Evolutionary conservation across 2,329 filamentous ascomycete species (phyloP), one percentile per base, ranked within the genome.

Genomic region (Penicillium sp.): DNA sequence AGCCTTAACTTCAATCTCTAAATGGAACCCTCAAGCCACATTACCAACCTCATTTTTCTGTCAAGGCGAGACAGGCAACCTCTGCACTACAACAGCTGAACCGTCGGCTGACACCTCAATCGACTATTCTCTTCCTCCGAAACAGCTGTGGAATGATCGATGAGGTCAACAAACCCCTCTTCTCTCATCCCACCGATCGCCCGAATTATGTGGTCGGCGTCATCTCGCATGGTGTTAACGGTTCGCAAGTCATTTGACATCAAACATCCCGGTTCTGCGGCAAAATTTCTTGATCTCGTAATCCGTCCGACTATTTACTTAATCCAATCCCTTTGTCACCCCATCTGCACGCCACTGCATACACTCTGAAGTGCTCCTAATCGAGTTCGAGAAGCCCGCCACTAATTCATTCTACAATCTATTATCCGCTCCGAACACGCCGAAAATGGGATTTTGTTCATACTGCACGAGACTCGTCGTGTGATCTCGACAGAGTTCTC

Each of bases 101-200:
- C 9, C 13, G 16, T 43, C 15, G 13, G 4, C 4, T 43, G 4
- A 43, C 15, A 10, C 23, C 21, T 16, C 7, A 25, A 25, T 10
- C 40, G 2, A 25, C 7, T 43, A 10, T 16, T 43, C 2, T 25
- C 21, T 43, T 43, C 21, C 21, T 43, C 15, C 2, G n/a, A 25
- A 16, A 9, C 23, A 11, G 23, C 4, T 10, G 95, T 68, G 91
- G 91, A 1, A 79, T 91, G 7, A 79, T 91, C 19, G 90, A 96
- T 53, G 81, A 86, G 38, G 80, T 94, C 36, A 89, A 89, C 64
- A 74, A 79, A n/a, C 70, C 80, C 8, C 70, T 92, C 21, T 95
- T 95, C 63, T 79, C 82, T 0, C 81, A 90, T 58, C 78, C 81
- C 0, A 69, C 75, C 1, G 78, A 76, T 0, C 80, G 88, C 23